Percentiles rank a stretch among this genome's conserved stretches.
Evolutionary conservation across 1,139 yeast genomes (phyloP).

Genomic region (Tardiomyces blankii): DNA sequence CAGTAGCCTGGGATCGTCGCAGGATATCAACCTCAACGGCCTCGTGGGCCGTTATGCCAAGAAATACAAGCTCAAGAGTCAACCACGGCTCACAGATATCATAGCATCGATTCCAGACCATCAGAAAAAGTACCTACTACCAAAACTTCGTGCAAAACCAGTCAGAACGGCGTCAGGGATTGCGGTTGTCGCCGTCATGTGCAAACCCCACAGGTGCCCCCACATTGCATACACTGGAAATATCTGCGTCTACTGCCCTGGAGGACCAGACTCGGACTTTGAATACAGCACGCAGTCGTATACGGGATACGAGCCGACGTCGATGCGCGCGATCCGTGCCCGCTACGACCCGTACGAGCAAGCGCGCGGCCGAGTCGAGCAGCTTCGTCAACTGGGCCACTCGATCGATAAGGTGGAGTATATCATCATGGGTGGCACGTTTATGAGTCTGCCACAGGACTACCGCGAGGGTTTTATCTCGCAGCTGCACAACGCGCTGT

Average conservation of each 20-base stretch:
- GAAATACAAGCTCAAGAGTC: slow-evolving; percentile 81
- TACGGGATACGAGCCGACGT: slow-evolving; percentile 98
- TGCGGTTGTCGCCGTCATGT: slow-evolving; percentile 98
- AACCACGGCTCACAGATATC: slow-evolving; percentile 91
- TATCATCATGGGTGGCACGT: slow-evolving; percentile 98
- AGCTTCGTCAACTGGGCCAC: slow-evolving; percentile 88
- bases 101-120: slow-evolving; percentile 95
- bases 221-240: slow-evolving; percentile 98
- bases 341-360: slow-evolving; percentile 98
- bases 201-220: slow-evolving; percentile 98
- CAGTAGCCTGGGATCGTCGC: slow-evolving; percentile 58
- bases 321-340: slow-evolving; percentile 97
- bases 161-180: slow-evolving; percentile 96
- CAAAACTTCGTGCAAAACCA: slow-evolving; percentile 93
- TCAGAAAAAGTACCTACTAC: slow-evolving; percentile 79
- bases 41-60: slow-evolving; percentile 77
- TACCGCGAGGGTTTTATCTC: slow-evolving; percentile 85
- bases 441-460: slow-evolving; percentile 85
- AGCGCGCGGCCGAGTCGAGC: slow-evolving; percentile 96
- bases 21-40: slow-evolving; percentile 85
- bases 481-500: slow-evolving; percentile 85
- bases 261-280: slow-evolving; percentile 98
- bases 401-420: slow-evolving; percentile 96
- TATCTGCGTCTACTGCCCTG: slow-evolving; percentile 98
- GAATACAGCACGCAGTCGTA: slow-evolving; percentile 97